A percentile compares a stretch with the other conserved stretches of the same genome.
Conservation (phyloP, 768 basidiomycete species). For the Fibroporia radiculosa region DNA sequence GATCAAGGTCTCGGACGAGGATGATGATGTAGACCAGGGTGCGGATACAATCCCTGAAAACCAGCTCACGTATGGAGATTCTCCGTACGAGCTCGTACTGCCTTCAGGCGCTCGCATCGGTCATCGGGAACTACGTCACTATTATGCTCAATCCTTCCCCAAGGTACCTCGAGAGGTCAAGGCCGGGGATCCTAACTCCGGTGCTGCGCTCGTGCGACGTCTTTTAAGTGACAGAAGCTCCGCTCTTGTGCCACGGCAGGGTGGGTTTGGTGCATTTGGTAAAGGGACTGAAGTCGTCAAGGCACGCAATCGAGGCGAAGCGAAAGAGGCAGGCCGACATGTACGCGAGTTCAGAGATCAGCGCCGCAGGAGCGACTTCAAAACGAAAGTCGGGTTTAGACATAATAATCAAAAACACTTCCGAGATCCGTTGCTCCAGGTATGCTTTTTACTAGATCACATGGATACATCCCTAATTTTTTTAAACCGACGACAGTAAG, state of each 20-base stretch:
- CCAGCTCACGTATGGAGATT: constrained; percentile 73
- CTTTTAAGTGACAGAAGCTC: constrained; percentile 78
- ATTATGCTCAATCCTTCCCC: constrained; percentile 79
- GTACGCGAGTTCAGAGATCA: constrained; percentile 80
- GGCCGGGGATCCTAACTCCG: constrained; percentile 60
- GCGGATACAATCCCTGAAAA: constrained; percentile 26
- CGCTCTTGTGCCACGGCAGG: constrained; percentile 75
- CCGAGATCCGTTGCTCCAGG: constrained; percentile 64
- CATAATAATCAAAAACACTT: constrained; percentile 87
- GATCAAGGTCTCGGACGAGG: constrained; percentile 28
- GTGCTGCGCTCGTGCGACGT: constrained; percentile 67
- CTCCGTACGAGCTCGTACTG: constrained; percentile 80
- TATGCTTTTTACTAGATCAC: constrained; percentile 14
- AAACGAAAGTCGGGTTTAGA: constrained; percentile 71
- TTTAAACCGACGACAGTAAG: too few relatives aligned
- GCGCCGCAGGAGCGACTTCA: constrained; percentile 72
- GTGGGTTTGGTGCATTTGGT: constrained; percentile 85
- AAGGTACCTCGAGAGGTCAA: constrained; percentile 31
- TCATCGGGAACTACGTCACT: constrained; percentile 78
- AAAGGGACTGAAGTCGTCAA: constrained; percentile 75
- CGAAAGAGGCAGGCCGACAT: constrained; percentile 84
- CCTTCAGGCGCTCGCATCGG: constrained; percentile 91
- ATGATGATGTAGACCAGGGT: constrained; percentile 30
- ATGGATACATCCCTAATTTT: too few relatives aligned
- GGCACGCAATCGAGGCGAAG: constrained; percentile 93